Evolutionary conservation across 495 filamentous ascomycete species (phyloP).

Genomic region (Neurospora sp.): DNA sequence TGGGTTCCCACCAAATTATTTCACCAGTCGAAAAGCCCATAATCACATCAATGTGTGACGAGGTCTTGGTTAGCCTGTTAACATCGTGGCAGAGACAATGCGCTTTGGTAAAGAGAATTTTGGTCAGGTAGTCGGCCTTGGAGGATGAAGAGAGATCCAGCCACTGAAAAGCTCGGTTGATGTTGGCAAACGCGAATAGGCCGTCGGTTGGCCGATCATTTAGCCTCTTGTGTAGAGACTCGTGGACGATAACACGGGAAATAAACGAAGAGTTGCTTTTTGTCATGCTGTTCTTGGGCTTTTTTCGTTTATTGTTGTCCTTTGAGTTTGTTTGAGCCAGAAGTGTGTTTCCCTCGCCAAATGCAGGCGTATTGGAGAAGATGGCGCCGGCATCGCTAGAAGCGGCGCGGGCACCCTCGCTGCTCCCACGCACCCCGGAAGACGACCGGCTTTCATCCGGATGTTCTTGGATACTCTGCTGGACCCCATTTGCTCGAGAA

Average conservation of each 20-base stretch:
- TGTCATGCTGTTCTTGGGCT: constrained; percentile 93
- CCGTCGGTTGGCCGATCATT: constrained; percentile 69
- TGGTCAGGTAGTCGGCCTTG: constrained; percentile 80
- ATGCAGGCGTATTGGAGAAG: constrained; percentile 48
- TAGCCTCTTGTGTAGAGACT: constrained; percentile 64
- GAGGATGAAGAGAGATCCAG: constrained; percentile 44
- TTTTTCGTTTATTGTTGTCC: constrained; percentile 67
- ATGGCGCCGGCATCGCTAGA: constrained; percentile 29
- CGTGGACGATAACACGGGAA: constrained; percentile 86
- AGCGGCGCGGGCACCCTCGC: constrained; percentile 33
- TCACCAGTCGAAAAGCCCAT: constrained; percentile 95
- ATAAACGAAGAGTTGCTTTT: constrained; percentile 98
- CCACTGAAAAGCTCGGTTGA: constrained; percentile 84
- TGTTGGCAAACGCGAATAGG: constrained; percentile 83
- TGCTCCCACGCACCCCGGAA: constrained; percentile 41
- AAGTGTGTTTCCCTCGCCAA: constrained; percentile 79
- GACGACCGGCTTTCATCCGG: constrained; percentile 52
- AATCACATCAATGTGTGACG: constrained; percentile 75
- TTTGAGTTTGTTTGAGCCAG: constrained; percentile 52
- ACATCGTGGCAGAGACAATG: constrained; percentile 93
- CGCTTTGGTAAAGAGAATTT: constrained; percentile 92
- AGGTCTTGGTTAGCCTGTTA: constrained; percentile 69
- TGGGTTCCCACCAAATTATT: constrained; percentile 97
- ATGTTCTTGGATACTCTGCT: constrained; percentile 49
- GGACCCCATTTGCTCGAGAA: constrained; percentile 27